Evolutionary conservation across 495 filamentous ascomycete genomes (phyloP), one percentile per base, ranked within the genome.

Genomic region (Glutinoglossum americanum): DNA sequence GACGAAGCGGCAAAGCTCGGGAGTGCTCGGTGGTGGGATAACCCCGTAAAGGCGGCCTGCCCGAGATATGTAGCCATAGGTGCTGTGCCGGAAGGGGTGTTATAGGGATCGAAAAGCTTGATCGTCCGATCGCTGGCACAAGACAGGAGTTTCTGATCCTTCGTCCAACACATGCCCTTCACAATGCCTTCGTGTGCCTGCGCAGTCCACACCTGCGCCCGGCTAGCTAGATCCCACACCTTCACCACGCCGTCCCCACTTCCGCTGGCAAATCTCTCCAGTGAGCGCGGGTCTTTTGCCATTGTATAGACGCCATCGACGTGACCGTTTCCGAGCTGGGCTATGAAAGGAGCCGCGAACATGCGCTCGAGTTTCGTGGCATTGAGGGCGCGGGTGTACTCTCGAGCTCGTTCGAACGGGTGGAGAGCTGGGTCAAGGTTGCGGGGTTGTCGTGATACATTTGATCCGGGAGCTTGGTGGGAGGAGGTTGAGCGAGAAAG

Each of bases 311-410:
- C 86, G 49, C 92, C 92, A 67, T 98, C 92, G 15, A 97, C 85
- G 71, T 98, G 92, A 30, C 92, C 92, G 53, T 78, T 78, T 30
- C 89, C 90, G 55, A 98, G 77, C 63, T 94, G 85, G 0, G 74
- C 83, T 45, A 98, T 70, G 66, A 98, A 98, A 4, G 92, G 92
- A 56, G 87, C 81, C 23, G 92, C 90, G 65, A 97, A 96, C 80
- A 98, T 89, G 61, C 92, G 83, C 69, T 96, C 87, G 55, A 98
- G 68, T 64, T 98, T 98, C 53, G 85, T 85, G 8, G 89, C 89
- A 79, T 89, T 96, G 63, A 89, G 76, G 28, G 86, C 85, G 55
- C 85, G 75, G 8, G 83, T 87, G 66, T 97, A 97, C 71, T 98
- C 92, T 66, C 93, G 76, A 51, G 89, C 92, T 62, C 87, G 76